Percentiles rank a stretch among this genome's conserved stretches.
Evolutionary conservation across 352 stramenopile genomes (phyloP).

Genomic region (Phytophthora sojae): DNA sequence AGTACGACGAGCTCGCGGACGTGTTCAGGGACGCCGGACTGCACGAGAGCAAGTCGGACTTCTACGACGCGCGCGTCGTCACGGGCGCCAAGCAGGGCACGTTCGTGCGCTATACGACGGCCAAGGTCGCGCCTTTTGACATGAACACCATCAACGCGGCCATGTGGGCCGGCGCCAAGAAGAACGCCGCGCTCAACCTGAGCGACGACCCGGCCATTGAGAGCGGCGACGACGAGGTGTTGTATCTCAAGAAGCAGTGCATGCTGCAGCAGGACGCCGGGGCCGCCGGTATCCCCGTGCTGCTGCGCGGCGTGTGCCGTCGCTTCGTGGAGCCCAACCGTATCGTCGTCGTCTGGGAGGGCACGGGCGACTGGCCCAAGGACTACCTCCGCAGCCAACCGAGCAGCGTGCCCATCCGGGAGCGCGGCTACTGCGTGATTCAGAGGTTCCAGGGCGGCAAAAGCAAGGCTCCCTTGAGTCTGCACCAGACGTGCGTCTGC

Average conservation of each 20-base stretch:
- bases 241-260: constrained; percentile 41
- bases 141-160: constrained; percentile 29
- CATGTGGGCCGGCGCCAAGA: constrained; percentile 30
- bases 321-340: constrained; percentile 33
- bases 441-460: constrained; percentile 18
- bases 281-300: constrained; percentile 24
- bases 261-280: constrained; percentile 27
- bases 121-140: constrained; percentile 38
- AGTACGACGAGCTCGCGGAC: constrained; percentile 33
- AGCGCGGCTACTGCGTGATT: constrained; percentile 45
- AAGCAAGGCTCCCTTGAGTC: constrained; percentile 28
- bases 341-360: constrained; percentile 43
- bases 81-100: constrained; percentile 29
- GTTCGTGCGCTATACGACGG: constrained; percentile 43
- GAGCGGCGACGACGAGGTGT: constrained; percentile 8
- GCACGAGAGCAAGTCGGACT: constrained; percentile 22
- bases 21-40: constrained; percentile 44
- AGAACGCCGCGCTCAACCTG: constrained; percentile 33
- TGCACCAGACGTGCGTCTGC: constrained; percentile 38
- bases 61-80: constrained; percentile 28
- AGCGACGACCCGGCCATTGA: constrained; percentile 4
- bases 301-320: constrained; percentile 39
- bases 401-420: constrained; percentile 42
- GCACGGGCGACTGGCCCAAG: constrained; percentile 45
- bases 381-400: constrained; percentile 27